Evolutionary conservation across 73 alveolate genomes (phyloP).

Genomic region (Halteria grandinella): DNA sequence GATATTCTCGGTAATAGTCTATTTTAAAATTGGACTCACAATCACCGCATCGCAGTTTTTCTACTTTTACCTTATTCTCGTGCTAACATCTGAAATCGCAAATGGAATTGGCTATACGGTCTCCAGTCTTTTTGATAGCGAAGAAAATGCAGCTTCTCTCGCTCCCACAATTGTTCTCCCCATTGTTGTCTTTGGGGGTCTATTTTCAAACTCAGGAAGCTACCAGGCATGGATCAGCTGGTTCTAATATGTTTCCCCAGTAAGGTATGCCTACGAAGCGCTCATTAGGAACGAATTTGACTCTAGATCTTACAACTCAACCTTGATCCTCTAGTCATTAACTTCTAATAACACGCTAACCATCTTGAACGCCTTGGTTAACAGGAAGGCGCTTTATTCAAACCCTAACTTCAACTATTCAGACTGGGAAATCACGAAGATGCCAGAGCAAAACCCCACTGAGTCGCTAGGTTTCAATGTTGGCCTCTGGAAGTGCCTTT

Average conservation of each 20-base stretch:
- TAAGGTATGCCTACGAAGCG: slow-evolving; percentile 74
- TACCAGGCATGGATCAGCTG: slow-evolving; percentile 67
- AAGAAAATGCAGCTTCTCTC: slow-evolving; percentile 49
- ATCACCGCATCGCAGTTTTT: slow-evolving; percentile 21
- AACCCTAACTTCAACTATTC: too few species aligned
- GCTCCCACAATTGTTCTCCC: slow-evolving; percentile 65
- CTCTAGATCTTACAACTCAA: not conserved
- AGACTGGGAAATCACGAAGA: too few species aligned
- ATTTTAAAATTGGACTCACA: slow-evolving; percentile 48
- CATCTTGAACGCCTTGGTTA: too few species aligned
- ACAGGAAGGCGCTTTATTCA: too few species aligned
- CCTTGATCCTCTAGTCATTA: too few species aligned
- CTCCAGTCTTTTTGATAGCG: slow-evolving; percentile 56
- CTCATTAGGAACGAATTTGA: slow-evolving; percentile 72
- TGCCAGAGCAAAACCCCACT: not conserved
- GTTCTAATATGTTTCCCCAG: slow-evolving; percentile 77
- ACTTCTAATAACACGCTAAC: too few species aligned
- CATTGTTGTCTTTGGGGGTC: slow-evolving; percentile 72
- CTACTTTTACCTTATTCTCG: not conserved
- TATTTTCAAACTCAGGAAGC: slow-evolving; percentile 51
- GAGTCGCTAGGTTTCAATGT: slow-evolving; percentile 8
- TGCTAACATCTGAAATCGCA: slow-evolving; percentile 10
- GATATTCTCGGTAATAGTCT: slow-evolving; percentile 3
- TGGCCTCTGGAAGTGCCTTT: slow-evolving; percentile 19
- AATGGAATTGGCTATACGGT: slow-evolving; percentile 62